Evolutionary conservation across 805 yeast genomes (phyloP).

Genomic region (Candida ovalis): DNA sequence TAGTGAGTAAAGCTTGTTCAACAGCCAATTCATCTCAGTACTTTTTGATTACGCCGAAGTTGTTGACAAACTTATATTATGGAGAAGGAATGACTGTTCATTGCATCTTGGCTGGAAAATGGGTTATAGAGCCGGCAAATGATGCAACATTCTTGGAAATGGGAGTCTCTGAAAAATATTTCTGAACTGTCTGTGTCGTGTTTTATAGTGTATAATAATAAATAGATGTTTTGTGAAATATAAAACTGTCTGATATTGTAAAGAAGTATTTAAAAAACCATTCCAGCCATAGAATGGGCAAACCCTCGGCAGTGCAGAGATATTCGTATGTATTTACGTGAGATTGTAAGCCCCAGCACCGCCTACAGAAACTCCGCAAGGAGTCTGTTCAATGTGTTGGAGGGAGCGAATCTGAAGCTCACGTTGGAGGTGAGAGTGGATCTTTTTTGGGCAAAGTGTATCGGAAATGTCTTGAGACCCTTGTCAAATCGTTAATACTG

Average conservation of each 20-base stretch:
- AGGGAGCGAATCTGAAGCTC: too few species aligned
- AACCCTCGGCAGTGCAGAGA: background rate
- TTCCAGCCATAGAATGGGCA: too few species aligned
- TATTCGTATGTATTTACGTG: too few species aligned
- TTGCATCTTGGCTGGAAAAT: constrained; percentile 64
- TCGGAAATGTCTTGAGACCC: background rate
- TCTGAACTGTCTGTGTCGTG: background rate
- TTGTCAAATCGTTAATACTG: background rate
- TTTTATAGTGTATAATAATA: background rate
- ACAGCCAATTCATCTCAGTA: constrained; percentile 57
- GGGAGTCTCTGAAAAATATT: constrained; percentile 28
- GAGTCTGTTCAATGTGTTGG: background rate
- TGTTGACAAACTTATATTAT: constrained; percentile 72
- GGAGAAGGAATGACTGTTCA: constrained; percentile 79
- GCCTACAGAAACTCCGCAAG: background rate
- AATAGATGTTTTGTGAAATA: too few species aligned
- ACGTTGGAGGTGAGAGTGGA: too few species aligned
- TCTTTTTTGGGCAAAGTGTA: background rate
- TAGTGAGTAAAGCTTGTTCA: constrained; percentile 80
- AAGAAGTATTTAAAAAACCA: too few species aligned
- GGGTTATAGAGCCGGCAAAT: constrained; percentile 24
- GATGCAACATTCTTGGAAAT: constrained; percentile 24
- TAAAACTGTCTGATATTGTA: too few species aligned
- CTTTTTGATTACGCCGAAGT: constrained; percentile 89
- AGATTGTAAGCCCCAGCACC: background rate